phyloP scores from a whole-genome alignment of 371 early-diverging fungal genomes.

The Apophysomyces trapeziformis region DNA sequence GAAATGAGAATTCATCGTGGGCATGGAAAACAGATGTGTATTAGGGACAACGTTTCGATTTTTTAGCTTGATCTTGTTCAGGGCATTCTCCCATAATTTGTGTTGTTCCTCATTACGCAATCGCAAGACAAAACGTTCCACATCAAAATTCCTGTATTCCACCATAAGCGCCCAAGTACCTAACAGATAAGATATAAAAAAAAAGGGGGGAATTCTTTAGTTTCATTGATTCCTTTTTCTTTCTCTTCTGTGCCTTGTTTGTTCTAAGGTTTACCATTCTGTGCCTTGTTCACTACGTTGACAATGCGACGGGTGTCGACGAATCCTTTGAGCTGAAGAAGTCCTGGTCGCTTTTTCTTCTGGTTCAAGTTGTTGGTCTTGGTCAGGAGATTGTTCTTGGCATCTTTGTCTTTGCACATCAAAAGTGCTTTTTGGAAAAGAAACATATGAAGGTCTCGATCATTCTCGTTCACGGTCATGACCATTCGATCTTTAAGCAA shows the following conservation, averaged over 20 bases:
- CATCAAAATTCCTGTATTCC: constrained; percentile 74
- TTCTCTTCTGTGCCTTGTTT: too few relatives aligned
- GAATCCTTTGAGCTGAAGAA: constrained; percentile 76
- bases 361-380: constrained; percentile 51
- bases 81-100: constrained; percentile 80
- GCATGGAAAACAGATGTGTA: constrained; percentile 37
- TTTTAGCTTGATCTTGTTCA: constrained; percentile 55
- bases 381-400: constrained; percentile 46
- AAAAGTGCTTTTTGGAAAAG: constrained; percentile 89
- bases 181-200: constrained; percentile 13
- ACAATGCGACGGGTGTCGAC: constrained; percentile 29
- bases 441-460: constrained; percentile 81
- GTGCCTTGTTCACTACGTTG: constrained; percentile 28
- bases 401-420: constrained; percentile 77
- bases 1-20: constrained; percentile 29
- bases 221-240: too few relatives aligned
- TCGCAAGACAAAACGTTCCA: constrained; percentile 82
- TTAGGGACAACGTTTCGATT: constrained; percentile 28
- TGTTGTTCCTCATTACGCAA: constrained; percentile 92
- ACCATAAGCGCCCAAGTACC: constrained; percentile 65
- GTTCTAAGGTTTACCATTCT: constrained; percentile 12
- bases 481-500: constrained; percentile 82
- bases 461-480: constrained; percentile 74
- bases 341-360: constrained; percentile 52
- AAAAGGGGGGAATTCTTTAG: too few relatives aligned